These are phyloP conservation scores for Astrothelium macrocarpum DNA, from an alignment of 495 filamentous ascomycete species.

Conservation along the genomic window DNA sequence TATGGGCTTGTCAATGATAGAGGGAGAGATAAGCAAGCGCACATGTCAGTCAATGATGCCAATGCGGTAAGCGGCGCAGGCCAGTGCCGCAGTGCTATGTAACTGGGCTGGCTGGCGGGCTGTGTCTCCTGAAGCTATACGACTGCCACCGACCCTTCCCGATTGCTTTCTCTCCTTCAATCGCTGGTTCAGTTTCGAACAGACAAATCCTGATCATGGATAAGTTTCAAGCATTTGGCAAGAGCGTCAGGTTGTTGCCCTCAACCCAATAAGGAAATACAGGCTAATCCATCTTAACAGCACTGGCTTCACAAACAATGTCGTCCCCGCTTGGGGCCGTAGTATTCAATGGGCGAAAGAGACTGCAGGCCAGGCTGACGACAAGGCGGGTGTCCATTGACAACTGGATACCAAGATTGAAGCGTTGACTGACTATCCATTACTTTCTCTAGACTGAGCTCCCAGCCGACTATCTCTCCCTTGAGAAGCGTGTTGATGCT, in stretches of 20 bases:
- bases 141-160: neutral
- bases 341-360: constrained; percentile 97
- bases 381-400: constrained; percentile 48
- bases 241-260: neutral
- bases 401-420: neutral
- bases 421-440: neutral
- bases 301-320: constrained; percentile 17
- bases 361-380: constrained; percentile 88
- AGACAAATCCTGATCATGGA: constrained; percentile 13
- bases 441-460: constrained; percentile 67
- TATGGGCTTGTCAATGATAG: too few species aligned
- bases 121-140: constrained; percentile 3
- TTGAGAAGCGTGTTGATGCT: constrained; percentile 97
- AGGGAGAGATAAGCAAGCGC: neutral
- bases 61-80: neutral
- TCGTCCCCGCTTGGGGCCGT: constrained; percentile 86
- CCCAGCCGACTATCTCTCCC: constrained; percentile 92
- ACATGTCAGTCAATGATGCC: neutral
- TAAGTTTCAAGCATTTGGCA: constrained; percentile 15
- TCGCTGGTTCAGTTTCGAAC: neutral
- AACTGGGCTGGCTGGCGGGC: too few species aligned
- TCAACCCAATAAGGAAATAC: neutral
- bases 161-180: neutral
- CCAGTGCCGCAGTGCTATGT: neutral
- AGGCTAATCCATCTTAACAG: constrained; percentile 3